Base-by-base conservation (phyloP, 257 asterid genomes). In the Prunella vulgaris region DNA sequence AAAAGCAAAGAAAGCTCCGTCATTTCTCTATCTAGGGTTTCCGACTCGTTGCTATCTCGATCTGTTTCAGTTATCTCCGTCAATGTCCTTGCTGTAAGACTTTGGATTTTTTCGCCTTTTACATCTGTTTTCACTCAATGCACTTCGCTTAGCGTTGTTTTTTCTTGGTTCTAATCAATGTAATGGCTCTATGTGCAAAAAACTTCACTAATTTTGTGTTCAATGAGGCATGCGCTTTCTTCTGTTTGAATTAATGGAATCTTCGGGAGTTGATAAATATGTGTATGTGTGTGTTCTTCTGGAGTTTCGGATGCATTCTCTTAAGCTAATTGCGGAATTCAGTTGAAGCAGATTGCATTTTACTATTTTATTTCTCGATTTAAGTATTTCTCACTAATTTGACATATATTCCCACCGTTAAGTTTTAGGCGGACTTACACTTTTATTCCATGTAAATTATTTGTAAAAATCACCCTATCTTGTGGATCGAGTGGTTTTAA, bases 21-120 rank as follows among this genome's bases (percentile, higher is more conserved):
- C 15, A 20, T 6, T 57, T 56, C 51, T 64, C 71, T 70, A 9
- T 70, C 73, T 54, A 86, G 90, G 87, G 86, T 78, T 81, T 79
- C 68, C 81, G 49, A 20, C 67, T n/a, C 40, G 28, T 35, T 40
- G 64, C 71, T 56, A 46, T 37, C 42, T 64, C 74, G 70, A 73
- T 77, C 77, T 70, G 69, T 73, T 72, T 57, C 80, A 66, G 38
- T 54, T 27, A 33, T 54, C 62, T 62, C 72, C 74, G 64, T 67
- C 77, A 60, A 66, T 77, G 77, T 61, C 33, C 78, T 46, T 59
- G 65, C 52, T 66, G 88, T 85, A 74, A 83, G 87, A 49, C 21
- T 17, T 44, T 48, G 61, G 65, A 28, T 61, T 30, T 59, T 51
- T 38, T 33, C 17, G 14, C 60, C 20, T 27, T 20, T 44, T 42